Evolutionary conservation across 202 grass and related monocot genomes (phyloP).

Genomic region (Saccharum hybrid): DNA sequence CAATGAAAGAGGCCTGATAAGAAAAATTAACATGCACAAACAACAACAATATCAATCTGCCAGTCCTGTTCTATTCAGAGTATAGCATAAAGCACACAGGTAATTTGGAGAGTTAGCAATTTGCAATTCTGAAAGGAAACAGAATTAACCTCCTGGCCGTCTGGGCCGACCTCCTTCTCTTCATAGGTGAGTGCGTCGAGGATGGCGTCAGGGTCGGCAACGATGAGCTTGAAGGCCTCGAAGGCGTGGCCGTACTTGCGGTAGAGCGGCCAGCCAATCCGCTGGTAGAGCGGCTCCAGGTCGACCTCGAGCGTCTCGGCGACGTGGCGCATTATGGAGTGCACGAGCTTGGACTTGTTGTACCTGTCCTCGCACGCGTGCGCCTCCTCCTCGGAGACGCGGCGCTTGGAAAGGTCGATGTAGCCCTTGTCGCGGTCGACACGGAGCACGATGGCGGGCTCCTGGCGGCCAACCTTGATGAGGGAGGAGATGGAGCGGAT

Average conservation of each 20-base stretch:
- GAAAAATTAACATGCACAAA: not conserved
- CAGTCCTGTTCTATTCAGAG: not conserved
- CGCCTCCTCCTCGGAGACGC: constrained; percentile 92
- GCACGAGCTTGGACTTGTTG: constrained; percentile 97
- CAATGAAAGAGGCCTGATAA: not conserved
- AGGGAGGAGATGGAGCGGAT: constrained; percentile 91
- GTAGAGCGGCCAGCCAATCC: constrained; percentile 87
- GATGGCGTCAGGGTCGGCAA: constrained; percentile 69
- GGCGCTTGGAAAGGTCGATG: constrained; percentile 90
- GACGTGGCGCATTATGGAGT: constrained; percentile 98
- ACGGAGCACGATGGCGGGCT: constrained; percentile 94
- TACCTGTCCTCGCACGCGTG: constrained; percentile 83
- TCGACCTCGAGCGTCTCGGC: constrained; percentile 88
- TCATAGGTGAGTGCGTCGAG: constrained; percentile 80
- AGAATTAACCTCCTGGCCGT: constrained; percentile 70
- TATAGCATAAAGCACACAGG: not conserved
- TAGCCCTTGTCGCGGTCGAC: constrained; percentile 98
- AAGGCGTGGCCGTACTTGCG: constrained; percentile 93
- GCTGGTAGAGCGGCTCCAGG: constrained; percentile 85
- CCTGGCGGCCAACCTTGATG: constrained; percentile 98
- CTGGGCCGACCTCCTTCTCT: constrained; percentile 70
- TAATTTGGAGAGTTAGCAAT: not conserved
- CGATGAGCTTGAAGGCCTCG: constrained; percentile 75
- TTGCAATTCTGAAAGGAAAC: not conserved
- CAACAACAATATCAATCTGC: not conserved